These are phyloP conservation scores for Lenzites betulinus DNA, from an alignment of 768 basidiomycete genomes.

Conservation along the genomic window DNA sequence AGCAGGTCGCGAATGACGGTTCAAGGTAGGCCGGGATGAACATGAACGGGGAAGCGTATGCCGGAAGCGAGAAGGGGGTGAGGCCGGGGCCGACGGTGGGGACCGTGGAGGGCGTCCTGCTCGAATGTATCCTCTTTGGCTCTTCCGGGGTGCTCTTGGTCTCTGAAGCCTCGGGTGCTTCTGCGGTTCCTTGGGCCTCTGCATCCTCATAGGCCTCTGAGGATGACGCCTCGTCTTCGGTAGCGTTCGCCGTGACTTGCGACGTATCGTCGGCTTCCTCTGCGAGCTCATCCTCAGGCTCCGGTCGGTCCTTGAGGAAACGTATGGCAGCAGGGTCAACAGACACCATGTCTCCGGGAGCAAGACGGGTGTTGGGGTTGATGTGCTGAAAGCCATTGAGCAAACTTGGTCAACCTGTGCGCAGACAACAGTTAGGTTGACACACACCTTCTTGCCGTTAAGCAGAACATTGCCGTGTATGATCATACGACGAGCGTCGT, in stretches of 20 bases:
- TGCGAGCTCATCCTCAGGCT: constrained; percentile 19
- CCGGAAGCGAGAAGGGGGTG: constrained; percentile 84
- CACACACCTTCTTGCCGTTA: constrained; percentile 84
- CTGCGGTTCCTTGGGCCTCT: constrained; percentile 7
- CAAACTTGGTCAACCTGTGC: neutral
- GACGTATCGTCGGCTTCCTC: constrained; percentile 9
- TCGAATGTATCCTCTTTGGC: constrained; percentile 9
- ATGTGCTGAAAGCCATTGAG: constrained; percentile 55
- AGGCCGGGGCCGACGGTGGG: constrained; percentile 29
- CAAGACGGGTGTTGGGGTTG: constrained; percentile 83
- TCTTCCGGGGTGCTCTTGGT: neutral
- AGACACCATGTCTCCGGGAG: constrained; percentile 93
- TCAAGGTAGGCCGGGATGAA: constrained; percentile 94
- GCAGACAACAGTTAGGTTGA: neutral
- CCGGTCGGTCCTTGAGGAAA: constrained; percentile 54
- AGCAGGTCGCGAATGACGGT: constrained; percentile 84
- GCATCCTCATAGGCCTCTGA: constrained; percentile 20
- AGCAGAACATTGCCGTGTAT: constrained; percentile 84
- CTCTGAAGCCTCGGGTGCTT: neutral
- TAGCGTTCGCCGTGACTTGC: constrained; percentile 6
- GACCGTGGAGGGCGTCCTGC: constrained; percentile 8
- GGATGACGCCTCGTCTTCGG: constrained; percentile 12
- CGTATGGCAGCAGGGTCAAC: constrained; percentile 81
- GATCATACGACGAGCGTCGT: constrained; percentile 85
- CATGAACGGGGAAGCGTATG: constrained; percentile 85